Base-by-base conservation (phyloP, 2,329 filamentous ascomycete genomes). In the Didymella sp. region DNA sequence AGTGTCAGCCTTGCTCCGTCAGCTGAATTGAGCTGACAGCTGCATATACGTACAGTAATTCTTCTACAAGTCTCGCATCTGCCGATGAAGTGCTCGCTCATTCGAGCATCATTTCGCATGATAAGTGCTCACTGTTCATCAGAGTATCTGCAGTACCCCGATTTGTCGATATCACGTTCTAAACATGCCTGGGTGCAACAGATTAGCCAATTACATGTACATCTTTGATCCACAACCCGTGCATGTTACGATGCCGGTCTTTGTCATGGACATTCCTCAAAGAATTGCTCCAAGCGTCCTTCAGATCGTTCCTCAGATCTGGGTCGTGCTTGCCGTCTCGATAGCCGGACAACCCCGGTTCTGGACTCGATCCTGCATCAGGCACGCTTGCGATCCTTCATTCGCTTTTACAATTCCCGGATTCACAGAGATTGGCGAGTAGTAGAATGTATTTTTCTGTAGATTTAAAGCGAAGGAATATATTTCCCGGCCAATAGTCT, bases 1-100 rank as follows among this genome's bases (percentile, higher is more conserved):
- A 31, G 37, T 45, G 54, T 52, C 54, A 52, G 48, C 48, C 54
- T 49, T 49, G 37, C 21, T 9, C 47, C 25, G 31, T 57, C 30
- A 57, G 54, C 54, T 27, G 30, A n/a, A 42, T 43, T n/a, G 38
- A 52, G 48, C 54, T 57, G 44, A 48, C 48, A 49, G 27, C 19
- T 54, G 56, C 56, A 50, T 55, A 38, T 27, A 17, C 50, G 6
- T 19, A 28, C 7, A 46, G 35, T 24, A 37, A 11, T 9, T 33
- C 22, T 33, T 15, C 13, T 30, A 19, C 12, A 13, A 24, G 12
- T 25, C 8, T 13, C 6, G 7, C 17, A 11, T 28, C 3, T 15
- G 22, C 40, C 4, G 31, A n/a, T 17, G 21, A 6, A 46, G 11
- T 3, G 21, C 24, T 28, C 25, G 24, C n/a, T 11, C 13, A 17